Evolutionary conservation across 176 grass and related monocot species (phyloP), one percentile per base, ranked within the genome.

Genomic region (Metroxylon sagu): DNA sequence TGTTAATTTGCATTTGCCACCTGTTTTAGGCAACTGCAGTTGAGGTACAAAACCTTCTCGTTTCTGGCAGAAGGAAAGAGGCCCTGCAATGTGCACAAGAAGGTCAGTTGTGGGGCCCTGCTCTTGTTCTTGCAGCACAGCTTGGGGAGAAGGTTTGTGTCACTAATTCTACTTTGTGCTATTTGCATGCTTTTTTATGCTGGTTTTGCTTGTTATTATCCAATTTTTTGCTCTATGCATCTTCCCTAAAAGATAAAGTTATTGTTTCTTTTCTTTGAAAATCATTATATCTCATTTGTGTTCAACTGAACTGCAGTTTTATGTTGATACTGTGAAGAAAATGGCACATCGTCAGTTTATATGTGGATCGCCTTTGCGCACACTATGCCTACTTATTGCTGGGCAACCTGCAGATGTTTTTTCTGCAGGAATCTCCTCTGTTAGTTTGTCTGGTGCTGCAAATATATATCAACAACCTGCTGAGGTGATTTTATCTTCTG

Each of bases 41-140:
- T 75, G 82, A 83, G 76, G 82, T 98, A 23, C 94, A 98, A 80
- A 85, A 75, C 64, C 85, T 98, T 79, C 84, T 98, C 43, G 88
- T 98, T 62, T 92, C 85, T 67, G 94, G 94, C 65, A 93, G 75
- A 80, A 89, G 88, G 64, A 93, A 89, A 80, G 82, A 98, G 18
- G 94, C 94, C 25, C 85, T 98, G 60, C 84, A 89, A 39, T 76
- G 66, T 80, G 94, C 94, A 43, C 82, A 93, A 64, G 85, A 85
- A 80, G 94, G 94, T 79, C 94, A 98, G 62, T 56, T 98, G 16
- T 98, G 94, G 94, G 93, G 94, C 19, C 85, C 94, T 67, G 94
- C 94, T 59, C 80, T 98, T 62, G 78, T 98, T 71, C 88, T 93
- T 73, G 88, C 94, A 49, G 83, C 86, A 49, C 88, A 92, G 67